These are phyloP conservation scores for Trichoderma polysporum DNA, from an alignment of 2,329 filamentous ascomycete species.

Conservation along the genomic window DNA sequence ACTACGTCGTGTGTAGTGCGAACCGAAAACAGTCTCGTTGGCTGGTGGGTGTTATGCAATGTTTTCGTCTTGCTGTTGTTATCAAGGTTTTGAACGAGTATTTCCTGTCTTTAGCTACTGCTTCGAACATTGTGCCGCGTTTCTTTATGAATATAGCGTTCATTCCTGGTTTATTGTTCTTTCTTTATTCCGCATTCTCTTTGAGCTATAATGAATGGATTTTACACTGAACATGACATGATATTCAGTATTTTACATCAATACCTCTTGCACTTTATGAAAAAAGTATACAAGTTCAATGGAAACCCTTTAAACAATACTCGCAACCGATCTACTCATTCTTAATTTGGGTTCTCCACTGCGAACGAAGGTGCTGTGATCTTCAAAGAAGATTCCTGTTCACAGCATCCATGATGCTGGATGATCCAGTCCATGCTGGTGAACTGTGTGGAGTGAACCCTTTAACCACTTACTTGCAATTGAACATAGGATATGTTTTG, in stretches of 20 bases:
- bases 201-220: too few relatives aligned
- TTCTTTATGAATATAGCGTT: background rate
- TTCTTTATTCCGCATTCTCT: background rate
- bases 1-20: background rate
- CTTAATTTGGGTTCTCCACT: background rate
- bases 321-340: background rate
- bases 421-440: background rate
- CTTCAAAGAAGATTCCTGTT: background rate
- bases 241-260: too few relatives aligned
- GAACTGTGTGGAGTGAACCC: background rate
- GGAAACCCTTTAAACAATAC: too few relatives aligned
- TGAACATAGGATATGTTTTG: background rate
- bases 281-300: too few relatives aligned
- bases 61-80: background rate
- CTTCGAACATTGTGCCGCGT: background rate
- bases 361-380: background rate
- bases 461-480: background rate
- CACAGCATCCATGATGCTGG: background rate
- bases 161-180: background rate
- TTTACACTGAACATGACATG: too few relatives aligned
- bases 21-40: background rate
- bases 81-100: background rate
- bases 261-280: background rate
- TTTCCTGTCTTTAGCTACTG: background rate
- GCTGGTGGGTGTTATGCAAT: background rate